Evolutionary conservation across 2,329 filamentous ascomycete genomes (phyloP).

Genomic region (Aspergillus calidoustus): DNA sequence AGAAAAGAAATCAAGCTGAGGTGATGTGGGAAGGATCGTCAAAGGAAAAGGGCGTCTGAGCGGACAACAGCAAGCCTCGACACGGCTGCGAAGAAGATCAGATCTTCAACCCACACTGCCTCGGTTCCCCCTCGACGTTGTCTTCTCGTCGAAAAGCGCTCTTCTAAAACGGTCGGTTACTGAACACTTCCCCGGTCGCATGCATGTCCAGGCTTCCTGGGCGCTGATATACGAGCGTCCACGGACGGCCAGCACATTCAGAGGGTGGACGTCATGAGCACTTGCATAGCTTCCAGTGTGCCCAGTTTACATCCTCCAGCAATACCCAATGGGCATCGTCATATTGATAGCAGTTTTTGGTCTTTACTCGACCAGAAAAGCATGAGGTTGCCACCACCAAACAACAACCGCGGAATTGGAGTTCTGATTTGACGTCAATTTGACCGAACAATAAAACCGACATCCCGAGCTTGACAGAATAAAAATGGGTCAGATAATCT

Average conservation of each 20-base stretch:
- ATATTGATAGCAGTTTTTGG: neutral
- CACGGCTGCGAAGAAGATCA: neutral
- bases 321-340: neutral
- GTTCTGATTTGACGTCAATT: constrained; percentile 2
- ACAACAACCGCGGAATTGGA: neutral
- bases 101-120: neutral
- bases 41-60: neutral
- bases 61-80: neutral
- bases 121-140: neutral
- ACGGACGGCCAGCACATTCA: neutral
- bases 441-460: neutral
- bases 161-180: neutral
- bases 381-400: neutral
- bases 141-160: neutral
- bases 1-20: neutral
- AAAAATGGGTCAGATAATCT: neutral
- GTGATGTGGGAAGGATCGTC: neutral
- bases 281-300: neutral
- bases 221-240: neutral
- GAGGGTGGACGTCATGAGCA: neutral
- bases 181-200: neutral
- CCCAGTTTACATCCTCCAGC: neutral
- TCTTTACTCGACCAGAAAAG: neutral
- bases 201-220: neutral
- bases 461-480: neutral